phyloP scores from a whole-genome alignment of 805 yeast genomes.

The Priceomyces carsonii region DNA sequence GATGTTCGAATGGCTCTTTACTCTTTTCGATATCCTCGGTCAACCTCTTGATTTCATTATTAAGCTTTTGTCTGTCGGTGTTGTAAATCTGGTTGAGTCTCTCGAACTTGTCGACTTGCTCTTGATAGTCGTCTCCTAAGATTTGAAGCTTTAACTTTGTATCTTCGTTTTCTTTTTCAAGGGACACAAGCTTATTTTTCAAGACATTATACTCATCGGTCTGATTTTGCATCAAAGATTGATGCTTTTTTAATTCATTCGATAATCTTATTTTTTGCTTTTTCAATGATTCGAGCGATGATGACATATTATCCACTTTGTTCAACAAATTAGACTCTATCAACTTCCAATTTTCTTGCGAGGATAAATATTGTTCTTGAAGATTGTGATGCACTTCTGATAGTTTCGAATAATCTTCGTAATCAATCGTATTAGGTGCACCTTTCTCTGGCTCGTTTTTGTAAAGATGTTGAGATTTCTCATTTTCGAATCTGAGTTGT shows the following conservation, averaged over 20 bases:
- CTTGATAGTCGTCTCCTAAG: conserved; percentile 22
- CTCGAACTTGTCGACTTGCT: conserved; percentile 28
- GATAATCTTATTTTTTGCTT: conserved; percentile 28
- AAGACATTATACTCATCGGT: conserved; percentile 9
- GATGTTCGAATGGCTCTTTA: conserved; percentile 5
- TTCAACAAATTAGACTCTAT: conserved; percentile 67
- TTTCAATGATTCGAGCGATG: conserved; percentile 29
- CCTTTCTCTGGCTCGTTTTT: conserved; percentile 4
- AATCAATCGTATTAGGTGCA: conserved; percentile 29
- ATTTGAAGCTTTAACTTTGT: conserved; percentile 16
- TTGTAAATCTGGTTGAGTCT: conserved; percentile 32
- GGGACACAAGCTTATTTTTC: conserved; percentile 16
- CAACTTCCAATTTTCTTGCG: conserved; percentile 80
- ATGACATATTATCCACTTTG: conserved; percentile 40
- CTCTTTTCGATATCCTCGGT: conserved; percentile 17
- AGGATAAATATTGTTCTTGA: conserved; percentile 71
- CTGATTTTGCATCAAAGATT: conserved; percentile 13
- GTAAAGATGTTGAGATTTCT: conserved; percentile 28
- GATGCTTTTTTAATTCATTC: conserved; percentile 35
- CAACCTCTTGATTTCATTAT: conserved; percentile 24
- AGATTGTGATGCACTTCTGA: conserved; percentile 53
- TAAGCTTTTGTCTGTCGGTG: conserved; percentile 29
- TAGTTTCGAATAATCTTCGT: conserved; percentile 44
- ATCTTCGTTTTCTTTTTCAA: conserved; percentile 29
- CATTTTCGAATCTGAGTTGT: conserved; percentile 61